phyloP scores from a whole-genome alignment of 2,329 filamentous ascomycete species.

The Aspergillus floridensis region DNA sequence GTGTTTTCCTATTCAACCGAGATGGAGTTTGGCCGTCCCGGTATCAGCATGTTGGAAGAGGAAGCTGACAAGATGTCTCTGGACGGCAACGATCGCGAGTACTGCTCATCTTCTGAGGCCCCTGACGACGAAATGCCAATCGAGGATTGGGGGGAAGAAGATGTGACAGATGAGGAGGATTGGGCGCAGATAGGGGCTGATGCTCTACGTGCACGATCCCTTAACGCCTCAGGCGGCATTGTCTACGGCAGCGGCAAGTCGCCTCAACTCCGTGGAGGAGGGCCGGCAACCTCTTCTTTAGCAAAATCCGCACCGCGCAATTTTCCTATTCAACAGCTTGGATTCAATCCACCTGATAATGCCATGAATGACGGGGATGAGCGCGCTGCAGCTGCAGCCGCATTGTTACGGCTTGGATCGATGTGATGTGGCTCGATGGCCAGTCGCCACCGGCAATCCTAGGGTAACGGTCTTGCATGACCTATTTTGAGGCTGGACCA shows the following conservation, averaged over 20 bases:
- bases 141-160: constrained; percentile 78
- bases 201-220: constrained; percentile 68
- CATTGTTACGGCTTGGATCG: constrained; percentile 48
- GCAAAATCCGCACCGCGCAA: constrained; percentile 41
- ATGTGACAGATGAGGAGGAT: constrained; percentile 92
- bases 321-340: constrained; percentile 33
- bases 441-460: constrained; percentile 22
- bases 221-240: constrained; percentile 46
- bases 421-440: constrained; percentile 39
- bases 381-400: constrained; percentile 48
- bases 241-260: constrained; percentile 34
- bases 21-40: constrained; percentile 59
- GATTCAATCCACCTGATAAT: constrained; percentile 34
- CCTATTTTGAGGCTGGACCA: constrained; percentile 17
- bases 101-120: constrained; percentile 74
- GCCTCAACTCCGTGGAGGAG: constrained; percentile 27
- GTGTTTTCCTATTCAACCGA: constrained; percentile 67
- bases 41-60: constrained; percentile 70
- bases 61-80: constrained; percentile 96
- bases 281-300: constrained; percentile 38
- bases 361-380: constrained; percentile 41
- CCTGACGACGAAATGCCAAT: constrained; percentile 63
- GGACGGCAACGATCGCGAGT: constrained; percentile 63
- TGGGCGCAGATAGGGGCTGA: constrained; percentile 88
- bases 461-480: constrained; percentile 9